Evolutionary conservation across 345 rosid genomes (phyloP), one percentile per base, ranked within the genome.

Genomic region (Psidium friedrichsthalianum): DNA sequence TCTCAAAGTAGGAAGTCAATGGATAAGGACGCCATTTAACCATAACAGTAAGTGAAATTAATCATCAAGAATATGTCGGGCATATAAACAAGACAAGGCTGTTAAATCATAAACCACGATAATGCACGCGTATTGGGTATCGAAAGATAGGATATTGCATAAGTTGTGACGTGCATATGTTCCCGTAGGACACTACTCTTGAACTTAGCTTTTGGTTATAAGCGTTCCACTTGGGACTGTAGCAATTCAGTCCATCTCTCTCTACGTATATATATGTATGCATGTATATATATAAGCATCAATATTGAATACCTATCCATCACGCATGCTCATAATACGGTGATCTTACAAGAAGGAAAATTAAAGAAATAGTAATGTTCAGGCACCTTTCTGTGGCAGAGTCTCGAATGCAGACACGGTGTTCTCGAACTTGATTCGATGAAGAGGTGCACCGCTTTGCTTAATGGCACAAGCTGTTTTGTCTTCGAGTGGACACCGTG

Each of bases 361-460:
- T 69, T 18, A 9, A 20, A 69, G 80, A 36, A 64, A 36, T 9
- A 36, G 78, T 12, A 20, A 18, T 21, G 80, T 69, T 92, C 90
- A 94, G 61, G 92, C 89, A 32, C 96, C 96, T 92, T 91, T 97
- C 90, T 97, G 99, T 36, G 99, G 99, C 85, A 96, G 89, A 27
- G 97, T 91, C 90, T 97, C 99, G 49, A 97, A 97, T 55, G 99
- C 99, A n/a, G 99, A 96, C 56, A 97, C 97, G 0, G 99, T 96
- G 89, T 97, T 97, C 90, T 97, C 98, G 29, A 97, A 96, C 88
- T 95, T 95, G 42, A 95, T 92, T 83, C 98, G 94, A 86, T 95
- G 98, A 80, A 96, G 88, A 20, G 98, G 99, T 42, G 99, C 98
- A 12, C 99, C 99, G 11, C 98, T 96, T 91, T 97, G 99, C 91